A percentile compares a stretch with the other conserved stretches of the same genome.
Conservation (phyloP, 2,329 filamentous ascomycete genomes). For the Diaporthe destruens region DNA sequence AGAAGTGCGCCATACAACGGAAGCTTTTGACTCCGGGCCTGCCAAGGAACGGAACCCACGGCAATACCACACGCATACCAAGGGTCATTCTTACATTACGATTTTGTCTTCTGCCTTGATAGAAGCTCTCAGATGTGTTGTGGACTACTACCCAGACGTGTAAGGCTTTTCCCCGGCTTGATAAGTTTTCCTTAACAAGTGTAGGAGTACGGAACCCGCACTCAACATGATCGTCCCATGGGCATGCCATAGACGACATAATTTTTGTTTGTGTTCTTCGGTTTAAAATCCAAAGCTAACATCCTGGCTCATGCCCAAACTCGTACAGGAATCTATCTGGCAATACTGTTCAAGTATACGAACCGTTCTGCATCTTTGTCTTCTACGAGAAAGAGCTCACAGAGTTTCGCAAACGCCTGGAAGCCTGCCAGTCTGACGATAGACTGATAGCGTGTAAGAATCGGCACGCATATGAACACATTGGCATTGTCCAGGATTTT, state of each 20-base stretch:
- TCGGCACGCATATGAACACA: not conserved
- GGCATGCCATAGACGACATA: too few species aligned
- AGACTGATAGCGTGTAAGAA: not conserved
- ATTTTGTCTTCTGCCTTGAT: not conserved
- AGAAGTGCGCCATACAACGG: not conserved
- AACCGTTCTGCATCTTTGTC: not conserved
- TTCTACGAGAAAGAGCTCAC: slow-evolving; percentile 3
- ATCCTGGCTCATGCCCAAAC: not conserved
- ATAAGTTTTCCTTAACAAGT: too few species aligned
- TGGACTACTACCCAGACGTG: not conserved
- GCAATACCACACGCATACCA: not conserved
- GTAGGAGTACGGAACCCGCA: too few species aligned
- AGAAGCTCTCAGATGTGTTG: not conserved
- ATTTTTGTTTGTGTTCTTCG: too few species aligned
- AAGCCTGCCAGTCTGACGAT: not conserved
- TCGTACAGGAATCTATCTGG: not conserved
- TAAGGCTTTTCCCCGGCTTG: not conserved
- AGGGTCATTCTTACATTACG: not conserved
- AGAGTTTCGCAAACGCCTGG: not conserved
- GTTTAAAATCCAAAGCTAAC: too few species aligned
- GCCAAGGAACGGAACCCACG: not conserved
- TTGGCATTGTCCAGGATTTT: not conserved
- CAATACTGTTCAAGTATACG: not conserved
- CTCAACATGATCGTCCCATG: too few species aligned
- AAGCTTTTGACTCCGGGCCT: not conserved